Evolutionary conservation across 208 protist species (phyloP), one percentile per base, ranked within the genome.

Genomic region (Acanthamoeba lenticulata): DNA sequence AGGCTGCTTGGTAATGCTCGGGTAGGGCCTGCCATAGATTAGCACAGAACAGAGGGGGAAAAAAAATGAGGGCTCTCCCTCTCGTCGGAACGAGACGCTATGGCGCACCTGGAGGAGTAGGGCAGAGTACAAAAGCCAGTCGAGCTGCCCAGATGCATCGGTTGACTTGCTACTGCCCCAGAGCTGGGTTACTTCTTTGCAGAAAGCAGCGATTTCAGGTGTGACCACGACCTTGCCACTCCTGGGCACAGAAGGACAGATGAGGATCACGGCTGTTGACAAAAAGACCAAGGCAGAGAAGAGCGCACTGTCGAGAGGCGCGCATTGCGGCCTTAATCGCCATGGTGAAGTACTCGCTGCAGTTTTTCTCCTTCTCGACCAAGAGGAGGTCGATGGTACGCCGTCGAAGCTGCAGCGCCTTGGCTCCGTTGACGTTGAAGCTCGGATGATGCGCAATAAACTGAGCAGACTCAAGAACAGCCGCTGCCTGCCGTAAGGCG

Each of bases 291-390:
- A 24, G 6, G 17, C n/a, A n/a, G n/a, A n/a, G n/a, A n/a, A n/a
- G n/a, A n/a, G n/a, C 65, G 74, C 29, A 83, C 74, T 55, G 44
- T 34, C 74, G 36, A 6, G 74, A 32, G 13, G 74, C 74, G 45
- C 74, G 0, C 74, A 83, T 52, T 17, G 74, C 74, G 13, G 74
- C 74, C 40, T 83, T 83, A n/a, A 44, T 55, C 1, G 74, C 74
- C 42, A 83, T 44, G 15, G 45, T 34, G 38, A 83, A 83, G 27
- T 34, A 83, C 44, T 83, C 74, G 36, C 27, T 52, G 42, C 15
- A 7, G 42, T 83, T 83, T 40, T 83, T 83, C 42, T 83, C 74
- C 74, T 83, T 83, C 24, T 83, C 74, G 3, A 83, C 74, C 13
- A 83, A 40, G 34, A 83, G 74, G n/a, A 83, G 42, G 40, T 83